Conservation (phyloP, 192 early-diverging fungal species). For the Coemansia sp. region DNA sequence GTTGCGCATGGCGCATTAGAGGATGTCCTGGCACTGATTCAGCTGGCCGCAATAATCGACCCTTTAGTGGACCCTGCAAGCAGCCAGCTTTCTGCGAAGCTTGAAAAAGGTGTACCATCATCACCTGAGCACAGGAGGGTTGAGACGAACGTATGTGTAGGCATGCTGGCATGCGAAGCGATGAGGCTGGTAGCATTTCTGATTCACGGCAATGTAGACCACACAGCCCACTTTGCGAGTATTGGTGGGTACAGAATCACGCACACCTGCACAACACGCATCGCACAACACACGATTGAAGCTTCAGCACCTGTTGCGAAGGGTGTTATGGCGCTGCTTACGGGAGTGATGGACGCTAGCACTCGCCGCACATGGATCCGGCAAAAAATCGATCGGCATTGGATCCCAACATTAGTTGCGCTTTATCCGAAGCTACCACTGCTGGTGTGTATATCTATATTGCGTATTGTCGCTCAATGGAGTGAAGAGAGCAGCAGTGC, state of each 20-base stretch:
- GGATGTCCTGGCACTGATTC: slow-evolving; percentile 19
- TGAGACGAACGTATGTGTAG: slow-evolving; percentile 3
- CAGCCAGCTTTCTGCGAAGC: slow-evolving; percentile 12
- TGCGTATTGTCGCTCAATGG: slow-evolving; percentile 34
- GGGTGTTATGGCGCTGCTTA: slow-evolving; percentile 32
- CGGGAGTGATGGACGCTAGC: slow-evolving; percentile 12
- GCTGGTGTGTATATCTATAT: slow-evolving; percentile 7
- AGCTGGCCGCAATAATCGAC: slow-evolving; percentile 22
- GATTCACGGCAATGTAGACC: slow-evolving; percentile 15
- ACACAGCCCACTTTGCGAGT: slow-evolving; percentile 2
- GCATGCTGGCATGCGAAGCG: slow-evolving; percentile 20
- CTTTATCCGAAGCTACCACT: slow-evolving; percentile 16
- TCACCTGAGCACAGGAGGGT: neutral
- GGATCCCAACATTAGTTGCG: slow-evolving; percentile 20
- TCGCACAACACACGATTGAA: neutral
- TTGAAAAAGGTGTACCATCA: neutral
- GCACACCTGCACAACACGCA: slow-evolving; percentile 5
- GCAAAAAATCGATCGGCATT: slow-evolving; percentile 21
- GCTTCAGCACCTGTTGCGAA: slow-evolving; percentile 15
- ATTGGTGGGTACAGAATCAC: slow-evolving; percentile 20
- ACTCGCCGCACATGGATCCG: slow-evolving; percentile 9
- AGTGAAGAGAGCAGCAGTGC: slow-evolving; percentile 20
- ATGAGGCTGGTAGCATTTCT: slow-evolving; percentile 29
- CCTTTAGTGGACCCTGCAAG: neutral
- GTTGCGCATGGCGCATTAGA: slow-evolving; percentile 14